phyloP scores from a whole-genome alignment of 805 yeast species.

The Debaryomyces maramus region DNA sequence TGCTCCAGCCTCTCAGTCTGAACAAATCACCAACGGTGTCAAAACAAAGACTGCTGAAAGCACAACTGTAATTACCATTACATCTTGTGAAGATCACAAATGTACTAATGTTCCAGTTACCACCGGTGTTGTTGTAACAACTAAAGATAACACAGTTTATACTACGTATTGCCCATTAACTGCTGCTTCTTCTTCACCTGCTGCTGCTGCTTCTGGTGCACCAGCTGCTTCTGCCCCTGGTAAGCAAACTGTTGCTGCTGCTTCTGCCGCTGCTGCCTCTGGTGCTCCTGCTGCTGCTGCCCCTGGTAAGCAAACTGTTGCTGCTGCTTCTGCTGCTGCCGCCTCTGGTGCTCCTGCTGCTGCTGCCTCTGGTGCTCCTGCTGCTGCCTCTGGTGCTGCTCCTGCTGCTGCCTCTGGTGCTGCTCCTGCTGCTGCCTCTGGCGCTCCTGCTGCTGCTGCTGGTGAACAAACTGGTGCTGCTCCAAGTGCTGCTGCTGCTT shows the following conservation, averaged over 20 bases:
- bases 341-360: neutral
- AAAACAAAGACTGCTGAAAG: slow-evolving; percentile 17
- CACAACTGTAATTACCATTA: slow-evolving; percentile 33
- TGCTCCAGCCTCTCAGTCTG: too few species aligned
- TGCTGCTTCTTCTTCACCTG: slow-evolving; percentile 7
- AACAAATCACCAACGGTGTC: too few species aligned
- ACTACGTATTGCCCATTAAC: slow-evolving; percentile 39
- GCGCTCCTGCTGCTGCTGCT: too few species aligned
- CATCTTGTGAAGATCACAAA: slow-evolving; percentile 36
- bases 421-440: too few species aligned
- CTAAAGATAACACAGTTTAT: slow-evolving; percentile 36
- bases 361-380: slow-evolving; percentile 5
- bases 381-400: slow-evolving; percentile 3
- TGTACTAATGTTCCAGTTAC: slow-evolving; percentile 31
- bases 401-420: neutral
- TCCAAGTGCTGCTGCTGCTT: too few species aligned
- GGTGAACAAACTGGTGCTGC: too few species aligned
- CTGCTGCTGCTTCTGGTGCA: too few species aligned
- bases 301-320: slow-evolving; percentile 1
- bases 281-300: slow-evolving; percentile 7
- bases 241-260: too few species aligned
- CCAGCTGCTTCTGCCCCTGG: too few species aligned
- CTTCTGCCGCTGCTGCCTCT: too few species aligned
- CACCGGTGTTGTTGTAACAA: slow-evolving; percentile 31
- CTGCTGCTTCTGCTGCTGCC: slow-evolving; percentile 6